Evolutionary conservation across 2,329 filamentous ascomycete species (phyloP).

Genomic region (Scedosporium boydii): DNA sequence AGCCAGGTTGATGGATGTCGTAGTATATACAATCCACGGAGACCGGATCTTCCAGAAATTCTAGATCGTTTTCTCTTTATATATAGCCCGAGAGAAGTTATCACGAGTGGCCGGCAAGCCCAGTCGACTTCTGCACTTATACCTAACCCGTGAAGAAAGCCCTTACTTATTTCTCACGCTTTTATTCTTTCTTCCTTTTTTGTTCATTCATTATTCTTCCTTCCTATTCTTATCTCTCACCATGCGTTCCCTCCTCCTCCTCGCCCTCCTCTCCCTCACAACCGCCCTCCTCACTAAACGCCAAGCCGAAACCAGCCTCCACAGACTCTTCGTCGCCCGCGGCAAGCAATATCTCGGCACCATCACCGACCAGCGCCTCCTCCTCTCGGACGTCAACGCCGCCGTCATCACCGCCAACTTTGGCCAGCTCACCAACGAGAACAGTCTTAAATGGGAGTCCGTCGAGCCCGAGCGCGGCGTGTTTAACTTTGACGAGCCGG

Average conservation of each 20-base stretch:
- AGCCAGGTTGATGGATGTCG: background rate
- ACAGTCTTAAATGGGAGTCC: conserved; percentile 62
- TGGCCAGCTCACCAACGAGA: conserved; percentile 57
- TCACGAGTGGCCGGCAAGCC: no score
- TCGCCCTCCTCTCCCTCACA: background rate
- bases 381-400: conserved; percentile 40
- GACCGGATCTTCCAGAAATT: no score
- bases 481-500: conserved; percentile 49
- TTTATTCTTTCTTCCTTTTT: no score
- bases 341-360: conserved; percentile 59
- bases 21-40: background rate
- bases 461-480: conserved; percentile 35
- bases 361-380: conserved; percentile 42
- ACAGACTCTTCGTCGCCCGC: conserved; percentile 2
- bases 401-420: conserved; percentile 45
- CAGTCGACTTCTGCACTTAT: no score
- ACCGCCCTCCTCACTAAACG: background rate
- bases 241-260: background rate
- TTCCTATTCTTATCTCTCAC: background rate
- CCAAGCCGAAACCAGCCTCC: background rate
- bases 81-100: no score
- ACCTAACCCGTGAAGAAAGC: no score
- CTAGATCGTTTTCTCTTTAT: no score
- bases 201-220: background rate
- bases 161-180: no score